These are phyloP conservation scores for Trypanosomatidae sp. DNA, from an alignment of 208 protist genomes.

Conservation along the genomic window DNA sequence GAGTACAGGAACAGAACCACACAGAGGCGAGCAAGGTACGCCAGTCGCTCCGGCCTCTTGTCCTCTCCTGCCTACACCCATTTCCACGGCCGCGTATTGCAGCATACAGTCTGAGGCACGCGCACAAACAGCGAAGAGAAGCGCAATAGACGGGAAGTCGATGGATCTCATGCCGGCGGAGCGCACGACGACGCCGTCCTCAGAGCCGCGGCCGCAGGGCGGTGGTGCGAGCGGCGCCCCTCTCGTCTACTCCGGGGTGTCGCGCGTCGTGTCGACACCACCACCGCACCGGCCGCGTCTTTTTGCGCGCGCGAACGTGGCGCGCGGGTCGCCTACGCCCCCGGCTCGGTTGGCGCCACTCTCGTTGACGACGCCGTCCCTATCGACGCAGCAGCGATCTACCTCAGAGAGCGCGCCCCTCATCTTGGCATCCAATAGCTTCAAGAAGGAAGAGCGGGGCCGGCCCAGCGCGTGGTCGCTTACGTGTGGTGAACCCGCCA, in stretches of 20 bases:
- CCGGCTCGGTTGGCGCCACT: conserved; percentile 26
- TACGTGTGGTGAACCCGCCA: not conserved
- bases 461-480: not conserved
- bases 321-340: conserved; percentile 15
- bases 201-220: not conserved
- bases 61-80: not conserved
- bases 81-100: no score
- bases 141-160: not conserved
- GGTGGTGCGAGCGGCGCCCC: not conserved
- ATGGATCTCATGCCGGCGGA: not conserved
- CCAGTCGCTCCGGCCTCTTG: not conserved
- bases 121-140: not conserved
- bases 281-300: conserved; percentile 22
- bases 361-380: not conserved
- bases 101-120: not conserved
- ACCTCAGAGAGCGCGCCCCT: not conserved
- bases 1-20: not conserved
- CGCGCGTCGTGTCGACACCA: conserved; percentile 5
- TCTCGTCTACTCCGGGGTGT: not conserved
- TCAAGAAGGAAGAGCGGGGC: not conserved
- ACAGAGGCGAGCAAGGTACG: not conserved
- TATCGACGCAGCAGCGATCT: not conserved
- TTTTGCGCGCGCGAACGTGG: conserved; percentile 9
- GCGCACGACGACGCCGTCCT: not conserved
- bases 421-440: not conserved